Conservation (phyloP, 2,329 filamentous ascomycete species). For the Samsoniella hepiali region DNA sequence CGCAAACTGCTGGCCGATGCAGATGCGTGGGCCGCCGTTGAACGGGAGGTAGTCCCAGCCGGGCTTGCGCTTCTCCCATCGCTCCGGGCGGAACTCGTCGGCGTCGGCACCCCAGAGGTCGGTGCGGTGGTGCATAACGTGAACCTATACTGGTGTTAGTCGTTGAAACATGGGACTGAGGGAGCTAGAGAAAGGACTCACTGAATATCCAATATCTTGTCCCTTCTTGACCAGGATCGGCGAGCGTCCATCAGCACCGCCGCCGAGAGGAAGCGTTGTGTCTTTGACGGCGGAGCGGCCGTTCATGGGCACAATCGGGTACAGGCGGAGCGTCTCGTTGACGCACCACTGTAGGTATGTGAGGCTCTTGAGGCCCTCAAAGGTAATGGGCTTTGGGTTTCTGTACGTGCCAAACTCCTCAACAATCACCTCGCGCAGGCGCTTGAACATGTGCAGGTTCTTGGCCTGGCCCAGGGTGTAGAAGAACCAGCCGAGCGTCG, state of each 20-base stretch:
- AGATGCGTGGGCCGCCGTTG: slow-evolving; percentile 29
- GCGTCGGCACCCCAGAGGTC: slow-evolving; percentile 40
- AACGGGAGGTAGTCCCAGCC: slow-evolving; percentile 30
- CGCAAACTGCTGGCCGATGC: slow-evolving; percentile 29
- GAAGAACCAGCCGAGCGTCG: slow-evolving; percentile 47
- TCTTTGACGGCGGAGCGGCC: slow-evolving; percentile 31
- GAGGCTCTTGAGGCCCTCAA: slow-evolving; percentile 25
- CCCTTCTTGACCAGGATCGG: slow-evolving; percentile 50
- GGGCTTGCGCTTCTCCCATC: slow-evolving; percentile 31
- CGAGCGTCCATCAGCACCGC: slow-evolving; percentile 43
- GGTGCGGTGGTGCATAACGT: slow-evolving; percentile 36
- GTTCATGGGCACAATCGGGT: slow-evolving; percentile 27
- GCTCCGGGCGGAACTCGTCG: slow-evolving; percentile 40
- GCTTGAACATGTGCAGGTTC: slow-evolving; percentile 38
- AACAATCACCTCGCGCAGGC: slow-evolving; percentile 41
- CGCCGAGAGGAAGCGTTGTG: slow-evolving; percentile 49
- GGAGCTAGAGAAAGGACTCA: not conserved
- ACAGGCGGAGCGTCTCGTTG: slow-evolving; percentile 25
- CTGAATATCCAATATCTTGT: slow-evolving; percentile 38
- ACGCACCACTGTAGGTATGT: slow-evolving; percentile 28
- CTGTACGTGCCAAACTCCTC: slow-evolving; percentile 48
- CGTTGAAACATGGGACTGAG: accelerated
- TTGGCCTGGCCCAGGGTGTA: slow-evolving; percentile 36
- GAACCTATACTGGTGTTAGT: slow-evolving; percentile 19
- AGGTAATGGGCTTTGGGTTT: slow-evolving; percentile 27